Evolutionary conservation across 2,329 filamentous ascomycete species (phyloP), one percentile per base, ranked within the genome.

Genomic region (Peltaster fructicola): DNA sequence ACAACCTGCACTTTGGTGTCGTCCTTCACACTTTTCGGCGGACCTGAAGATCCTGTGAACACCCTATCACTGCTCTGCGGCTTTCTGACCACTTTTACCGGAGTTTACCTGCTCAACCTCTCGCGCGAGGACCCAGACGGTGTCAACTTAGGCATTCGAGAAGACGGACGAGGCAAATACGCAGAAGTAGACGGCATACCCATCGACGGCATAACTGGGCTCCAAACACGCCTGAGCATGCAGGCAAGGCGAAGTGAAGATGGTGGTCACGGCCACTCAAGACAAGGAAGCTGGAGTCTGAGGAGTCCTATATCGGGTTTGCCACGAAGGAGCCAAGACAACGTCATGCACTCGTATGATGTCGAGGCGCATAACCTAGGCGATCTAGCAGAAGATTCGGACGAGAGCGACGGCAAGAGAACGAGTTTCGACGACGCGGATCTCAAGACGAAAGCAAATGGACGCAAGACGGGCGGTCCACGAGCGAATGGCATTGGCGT

Each of bases 21-120:
- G 29, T 93, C 85, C 2, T 95, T 93, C 51, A 90, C 93, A 44
- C 73, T 95, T 25, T 95, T 92, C 59, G 72, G 73, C 40, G 85
- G 85, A 30, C 95, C 95, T 64, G 93, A 95, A 53, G 80, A 91
- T 40, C 65, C 75, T 5, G 78, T 92, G 38, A 92, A 88, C 55
- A 93, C 81, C 1, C 71, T 95, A 30, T 93, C 85, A 3, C 65
- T 95, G 8, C 65, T 95, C 25, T 85, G 77, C 48, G 85, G 85
- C 30, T 95, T 95, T 57, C 68, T 95, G 30, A 72, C 88, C 37
- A 95, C 91, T 32, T 95, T 95, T 50, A 77, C 82, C 3, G 85
- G 85, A 14, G 85, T 95, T 26, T 95, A 95, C 52, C 68, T 95
- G 5, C 67, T 95, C 39, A 95, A 95, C 45, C 70, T 98, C n/a